Percentiles rank a stretch among this genome's conserved stretches.
Evolutionary conservation across 371 early-diverging fungal species (phyloP).

Genomic region (Amoeboaphelidium protococcarum): DNA sequence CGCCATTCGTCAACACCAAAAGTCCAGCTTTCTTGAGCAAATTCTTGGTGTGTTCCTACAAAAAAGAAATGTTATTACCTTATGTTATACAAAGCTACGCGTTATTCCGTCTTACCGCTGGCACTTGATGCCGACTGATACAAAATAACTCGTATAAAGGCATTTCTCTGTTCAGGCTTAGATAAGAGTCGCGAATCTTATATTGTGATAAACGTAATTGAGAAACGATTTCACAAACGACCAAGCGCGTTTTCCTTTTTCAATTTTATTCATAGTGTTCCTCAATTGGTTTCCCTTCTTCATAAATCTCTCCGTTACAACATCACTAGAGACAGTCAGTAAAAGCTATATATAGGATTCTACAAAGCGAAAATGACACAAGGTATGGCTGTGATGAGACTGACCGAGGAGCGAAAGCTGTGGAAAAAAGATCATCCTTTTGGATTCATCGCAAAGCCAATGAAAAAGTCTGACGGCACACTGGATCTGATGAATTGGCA

Average conservation of each 20-base stretch:
- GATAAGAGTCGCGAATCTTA: too few species aligned
- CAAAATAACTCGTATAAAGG: slow-evolving; percentile 41
- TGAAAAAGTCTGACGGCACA: background rate
- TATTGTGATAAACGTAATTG: too few species aligned
- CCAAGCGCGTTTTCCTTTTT: too few species aligned
- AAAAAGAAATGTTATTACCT: background rate
- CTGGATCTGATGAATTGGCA: background rate
- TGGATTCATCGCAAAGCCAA: background rate
- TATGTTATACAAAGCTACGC: background rate
- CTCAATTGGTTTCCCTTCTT: too few species aligned
- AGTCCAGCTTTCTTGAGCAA: slow-evolving; percentile 33
- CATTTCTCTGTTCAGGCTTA: too few species aligned
- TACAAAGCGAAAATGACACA: too few species aligned
- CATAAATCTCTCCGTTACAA: too few species aligned
- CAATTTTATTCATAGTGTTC: too few species aligned
- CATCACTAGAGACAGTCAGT: too few species aligned
- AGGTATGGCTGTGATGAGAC: background rate
- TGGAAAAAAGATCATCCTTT: background rate
- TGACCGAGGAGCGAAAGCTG: background rate
- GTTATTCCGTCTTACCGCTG: slow-evolving; percentile 12
- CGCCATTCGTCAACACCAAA: slow-evolving; percentile 37
- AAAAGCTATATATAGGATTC: too few species aligned
- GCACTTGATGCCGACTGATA: slow-evolving; percentile 26
- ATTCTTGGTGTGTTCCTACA: slow-evolving; percentile 28
- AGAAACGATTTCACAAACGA: too few species aligned